These are phyloP conservation scores for Colletotrichum brevisporum DNA, from an alignment of 2,329 filamentous ascomycete species.

Conservation along the genomic window DNA sequence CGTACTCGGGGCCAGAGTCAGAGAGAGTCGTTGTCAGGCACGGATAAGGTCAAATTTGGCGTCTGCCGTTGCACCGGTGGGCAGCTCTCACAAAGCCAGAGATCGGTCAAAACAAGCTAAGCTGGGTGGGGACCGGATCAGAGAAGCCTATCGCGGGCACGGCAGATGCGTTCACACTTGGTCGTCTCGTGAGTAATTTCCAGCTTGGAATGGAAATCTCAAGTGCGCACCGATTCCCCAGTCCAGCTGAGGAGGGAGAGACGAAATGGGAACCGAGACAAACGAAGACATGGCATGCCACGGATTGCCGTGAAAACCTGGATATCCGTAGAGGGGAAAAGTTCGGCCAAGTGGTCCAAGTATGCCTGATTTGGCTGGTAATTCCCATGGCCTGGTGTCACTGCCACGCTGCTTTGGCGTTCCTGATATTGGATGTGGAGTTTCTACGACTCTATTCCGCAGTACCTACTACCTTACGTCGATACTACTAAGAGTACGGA, in stretches of 20 bases:
- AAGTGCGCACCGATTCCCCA: background rate
- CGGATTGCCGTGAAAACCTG: background rate
- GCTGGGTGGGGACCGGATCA: conserved; percentile 21
- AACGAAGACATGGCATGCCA: no score
- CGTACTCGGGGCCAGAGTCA: conserved; percentile 18
- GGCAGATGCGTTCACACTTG: background rate
- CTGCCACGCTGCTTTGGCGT: conserved; percentile 2
- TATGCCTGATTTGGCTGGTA: background rate
- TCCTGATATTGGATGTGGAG: conserved; percentile 3
- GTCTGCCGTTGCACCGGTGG: conserved; percentile 15
- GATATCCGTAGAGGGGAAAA: background rate
- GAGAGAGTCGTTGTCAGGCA: background rate
- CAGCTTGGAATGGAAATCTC: conserved; percentile 11
- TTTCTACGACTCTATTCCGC: conserved; percentile 12
- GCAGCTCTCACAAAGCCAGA: conserved; percentile 29
- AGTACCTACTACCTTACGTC: background rate
- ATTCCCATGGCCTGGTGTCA: conserved; percentile 15
- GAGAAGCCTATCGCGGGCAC: conserved; percentile 26
- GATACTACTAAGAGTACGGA: background rate
- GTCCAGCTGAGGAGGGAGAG: conserved; percentile 1
- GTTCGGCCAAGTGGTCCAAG: background rate
- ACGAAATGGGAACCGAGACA: conserved; percentile 6
- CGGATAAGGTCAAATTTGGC: background rate
- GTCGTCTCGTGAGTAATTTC: conserved; percentile 4
- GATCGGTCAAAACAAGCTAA: conserved; percentile 39